These are phyloP conservation scores for Neocallimastix lanati DNA, from an alignment of 192 early-diverging fungal species.

Conservation along the genomic window DNA sequence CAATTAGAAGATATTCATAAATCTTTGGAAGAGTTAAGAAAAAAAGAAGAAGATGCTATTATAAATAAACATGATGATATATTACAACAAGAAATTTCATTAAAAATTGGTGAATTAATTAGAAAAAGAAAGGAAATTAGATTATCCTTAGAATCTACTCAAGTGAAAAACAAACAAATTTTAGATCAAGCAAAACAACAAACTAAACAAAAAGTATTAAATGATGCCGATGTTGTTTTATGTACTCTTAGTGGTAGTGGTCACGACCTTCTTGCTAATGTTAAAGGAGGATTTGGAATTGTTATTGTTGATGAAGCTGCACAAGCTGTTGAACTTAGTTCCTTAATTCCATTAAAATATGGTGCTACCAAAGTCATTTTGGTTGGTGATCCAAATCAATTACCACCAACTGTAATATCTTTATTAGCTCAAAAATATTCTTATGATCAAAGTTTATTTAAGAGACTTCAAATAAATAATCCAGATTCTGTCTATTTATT, in stretches of 20 bases:
- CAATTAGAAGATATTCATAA: conserved; percentile 7
- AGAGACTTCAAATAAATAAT: conserved; percentile 50
- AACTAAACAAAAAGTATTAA: conserved; percentile 44
- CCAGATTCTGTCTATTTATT: conserved; percentile 54
- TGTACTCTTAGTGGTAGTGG: conserved; percentile 74
- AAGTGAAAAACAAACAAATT: conserved; percentile 5
- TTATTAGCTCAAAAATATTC: conserved; percentile 34
- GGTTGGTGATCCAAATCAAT: conserved; percentile 87
- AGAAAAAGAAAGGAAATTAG: conserved; percentile 11
- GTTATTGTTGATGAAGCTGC: conserved; percentile 95
- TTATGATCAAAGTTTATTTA: conserved; percentile 82
- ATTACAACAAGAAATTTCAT: not conserved
- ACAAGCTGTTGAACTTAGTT: conserved; percentile 72
- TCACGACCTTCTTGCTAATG: conserved; percentile 52
- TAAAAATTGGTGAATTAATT: conserved; percentile 10
- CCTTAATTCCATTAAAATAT: conserved; percentile 74
- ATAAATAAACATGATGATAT: not conserved
- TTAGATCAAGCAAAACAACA: conserved; percentile 26
- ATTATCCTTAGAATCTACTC: not conserved
- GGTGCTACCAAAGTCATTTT: conserved; percentile 63
- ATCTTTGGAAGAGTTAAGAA: conserved; percentile 13
- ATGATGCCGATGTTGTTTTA: conserved; percentile 59
- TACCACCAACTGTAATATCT: conserved; percentile 81
- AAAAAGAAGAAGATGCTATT: not conserved
- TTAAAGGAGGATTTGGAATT: conserved; percentile 37